Base-by-base conservation (phyloP, 2,329 filamentous ascomycete genomes). In the Thyridium curvatum region DNA sequence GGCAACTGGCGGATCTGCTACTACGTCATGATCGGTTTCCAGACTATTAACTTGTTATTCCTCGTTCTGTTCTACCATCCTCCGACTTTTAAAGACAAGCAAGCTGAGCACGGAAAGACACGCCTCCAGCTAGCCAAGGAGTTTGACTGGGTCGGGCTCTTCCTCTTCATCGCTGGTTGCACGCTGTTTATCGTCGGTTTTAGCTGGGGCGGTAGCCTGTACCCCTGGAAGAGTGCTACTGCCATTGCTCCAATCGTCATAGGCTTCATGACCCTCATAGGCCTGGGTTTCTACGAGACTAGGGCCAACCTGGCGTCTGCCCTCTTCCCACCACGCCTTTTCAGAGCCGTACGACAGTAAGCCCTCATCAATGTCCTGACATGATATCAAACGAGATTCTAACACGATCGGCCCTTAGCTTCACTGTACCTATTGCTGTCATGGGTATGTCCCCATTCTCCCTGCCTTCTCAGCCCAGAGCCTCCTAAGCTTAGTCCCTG, bases 301-400 rank as follows among this genome's bases (percentile, higher is more conserved):
- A 55, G 53, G 34, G 46, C 47, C 8, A 31, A 48, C 34, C 45
- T 58, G 31, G 44, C 49, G 37, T 47, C 57, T 39, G 54, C 55
- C 4, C 41, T 59, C n/a, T 49, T 59, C 35, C 56, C 55, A 12
- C 52, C 53, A 4, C 52, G 50, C 38, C 43, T 58, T 21, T 58
- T 59, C 45, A 43, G 40, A 26, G 21, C 21, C 21, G 21, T 26
- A 6, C 21, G 21, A 26, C 21, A 26, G 21, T 26, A 26, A 26
- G 21, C 10, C 21, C 6, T 6, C 10, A 26, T 10, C 21, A 26
- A 26, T 10, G 6, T 10, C 21, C 10, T 26, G 21, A 26, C 6
- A n/a, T 6, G 21, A 26, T 26, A 26, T 26, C 10, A 10, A 26
- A 26, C 21, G 21, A 6, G 21, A 26, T 26, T 6, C 21, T 26